phyloP scores from a whole-genome alignment of 768 basidiomycete species.

The Mycena galopus region DNA sequence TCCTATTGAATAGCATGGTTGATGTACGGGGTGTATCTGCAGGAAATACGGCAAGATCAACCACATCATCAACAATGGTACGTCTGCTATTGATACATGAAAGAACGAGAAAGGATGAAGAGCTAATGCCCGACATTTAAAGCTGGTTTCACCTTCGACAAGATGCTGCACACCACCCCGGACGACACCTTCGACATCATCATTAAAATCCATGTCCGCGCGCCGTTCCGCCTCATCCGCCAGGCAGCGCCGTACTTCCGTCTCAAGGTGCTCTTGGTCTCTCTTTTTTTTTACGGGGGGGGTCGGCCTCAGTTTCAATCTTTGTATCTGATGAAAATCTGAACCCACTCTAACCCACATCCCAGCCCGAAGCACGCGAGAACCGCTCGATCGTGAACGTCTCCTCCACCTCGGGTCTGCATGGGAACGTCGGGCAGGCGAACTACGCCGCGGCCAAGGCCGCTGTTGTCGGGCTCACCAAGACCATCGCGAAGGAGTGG shows the following conservation, averaged over 20 bases:
- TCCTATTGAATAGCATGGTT: too few relatives aligned
- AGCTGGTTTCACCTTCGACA: constrained; percentile 87
- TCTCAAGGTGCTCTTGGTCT: constrained; percentile 63
- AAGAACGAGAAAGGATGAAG: not conserved
- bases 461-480: constrained; percentile 83
- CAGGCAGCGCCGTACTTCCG: constrained; percentile 90
- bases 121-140: constrained; percentile 1
- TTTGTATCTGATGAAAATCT: not conserved
- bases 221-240: constrained; percentile 87
- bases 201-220: constrained; percentile 86
- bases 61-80: constrained; percentile 88
- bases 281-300: constrained; percentile 13
- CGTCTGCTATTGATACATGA: constrained; percentile 24
- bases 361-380: constrained; percentile 66
- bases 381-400: constrained; percentile 87
- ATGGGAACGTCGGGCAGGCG: constrained; percentile 89
- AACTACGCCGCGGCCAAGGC: constrained; percentile 88
- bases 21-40: too few relatives aligned
- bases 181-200: constrained; percentile 89
- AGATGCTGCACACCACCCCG: constrained; percentile 89
- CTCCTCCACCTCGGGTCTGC: constrained; percentile 85
- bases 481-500: constrained; percentile 92
- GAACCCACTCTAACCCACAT: not conserved
- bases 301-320: not conserved
- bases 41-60: constrained; percentile 89